Percentiles rank a stretch among this genome's conserved stretches.
phyloP scores from a whole-genome alignment of 331 rosid genomes.

The Stylosanthes scabra region DNA sequence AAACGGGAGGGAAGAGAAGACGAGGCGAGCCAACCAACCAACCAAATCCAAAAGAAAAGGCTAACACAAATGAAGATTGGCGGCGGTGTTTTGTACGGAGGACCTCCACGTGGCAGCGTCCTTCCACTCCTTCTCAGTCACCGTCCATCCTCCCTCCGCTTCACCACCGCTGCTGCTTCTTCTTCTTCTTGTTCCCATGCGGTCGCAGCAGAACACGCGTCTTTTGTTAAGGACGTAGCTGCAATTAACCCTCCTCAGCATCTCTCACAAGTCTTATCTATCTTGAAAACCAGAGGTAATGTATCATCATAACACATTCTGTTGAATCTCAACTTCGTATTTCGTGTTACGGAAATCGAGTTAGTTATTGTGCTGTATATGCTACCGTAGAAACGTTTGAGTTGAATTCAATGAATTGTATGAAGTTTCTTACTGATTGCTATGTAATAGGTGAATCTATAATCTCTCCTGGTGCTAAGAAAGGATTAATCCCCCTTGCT shows the following conservation, averaged over 20 bases:
- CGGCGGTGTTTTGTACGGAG: constrained; percentile 74
- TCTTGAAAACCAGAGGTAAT: constrained; percentile 73
- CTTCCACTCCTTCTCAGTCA: constrained; percentile 64
- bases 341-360: constrained; percentile 21
- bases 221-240: constrained; percentile 87
- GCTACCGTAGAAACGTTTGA: background rate
- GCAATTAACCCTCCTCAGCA: constrained; percentile 78
- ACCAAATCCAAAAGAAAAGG: constrained; percentile 11
- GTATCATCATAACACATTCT: too few species aligned
- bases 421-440: constrained; percentile 2
- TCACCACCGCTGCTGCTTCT: constrained; percentile 49
- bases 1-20: background rate
- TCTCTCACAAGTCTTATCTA: constrained; percentile 64
- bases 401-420: constrained; percentile 20
- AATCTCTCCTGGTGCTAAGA: constrained; percentile 82
- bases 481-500: constrained; percentile 81
- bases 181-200: constrained; percentile 43
- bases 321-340: constrained; percentile 28
- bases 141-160: constrained; percentile 52
- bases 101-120: constrained; percentile 62
- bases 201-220: constrained; percentile 80
- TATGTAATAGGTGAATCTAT: constrained; percentile 75
- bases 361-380: constrained; percentile 3
- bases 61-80: constrained; percentile 62
- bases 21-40: background rate